phyloP scores from a whole-genome alignment of 805 yeast genomes.

The Lipomyces oligophaga region DNA sequence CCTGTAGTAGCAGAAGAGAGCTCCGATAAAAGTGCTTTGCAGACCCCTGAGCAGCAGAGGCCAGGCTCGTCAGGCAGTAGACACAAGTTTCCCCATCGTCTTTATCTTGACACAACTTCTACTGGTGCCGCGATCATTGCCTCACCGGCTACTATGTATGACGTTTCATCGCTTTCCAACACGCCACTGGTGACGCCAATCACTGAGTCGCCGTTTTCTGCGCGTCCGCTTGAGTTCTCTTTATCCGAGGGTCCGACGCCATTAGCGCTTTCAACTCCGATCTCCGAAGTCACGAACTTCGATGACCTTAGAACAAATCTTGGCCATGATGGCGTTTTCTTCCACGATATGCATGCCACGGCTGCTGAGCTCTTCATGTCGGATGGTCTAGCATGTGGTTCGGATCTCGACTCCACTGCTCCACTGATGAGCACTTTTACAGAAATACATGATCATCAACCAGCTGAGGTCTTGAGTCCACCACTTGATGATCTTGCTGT shows the following conservation, averaged over 20 bases:
- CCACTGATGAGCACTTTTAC: too few relatives aligned
- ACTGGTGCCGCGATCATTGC: conserved; percentile 4
- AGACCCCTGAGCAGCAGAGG: not conserved
- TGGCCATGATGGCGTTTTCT: too few relatives aligned
- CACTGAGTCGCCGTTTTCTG: conserved; percentile 6
- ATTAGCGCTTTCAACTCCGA: too few relatives aligned
- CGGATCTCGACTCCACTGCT: not conserved
- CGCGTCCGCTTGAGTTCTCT: not conserved
- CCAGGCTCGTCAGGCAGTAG: not conserved
- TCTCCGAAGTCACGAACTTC: too few relatives aligned
- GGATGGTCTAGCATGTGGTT: too few relatives aligned
- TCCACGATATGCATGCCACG: too few relatives aligned
- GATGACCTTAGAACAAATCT: too few relatives aligned
- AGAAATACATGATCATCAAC: too few relatives aligned
- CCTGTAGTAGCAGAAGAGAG: not conserved
- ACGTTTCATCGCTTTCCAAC: not conserved
- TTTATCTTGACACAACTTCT: conserved; percentile 7
- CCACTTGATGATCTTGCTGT: conserved; percentile 19
- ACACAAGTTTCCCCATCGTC: too few relatives aligned
- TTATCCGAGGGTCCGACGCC: not conserved
- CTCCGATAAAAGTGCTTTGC: not conserved
- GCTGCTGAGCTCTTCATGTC: conserved; percentile 11
- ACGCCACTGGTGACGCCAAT: conserved; percentile 6
- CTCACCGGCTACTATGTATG: not conserved
- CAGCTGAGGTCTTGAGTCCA: conserved; percentile 12